These are phyloP conservation scores for Xerocomus potaroensis DNA, from an alignment of 768 basidiomycete genomes.

Conservation along the genomic window DNA sequence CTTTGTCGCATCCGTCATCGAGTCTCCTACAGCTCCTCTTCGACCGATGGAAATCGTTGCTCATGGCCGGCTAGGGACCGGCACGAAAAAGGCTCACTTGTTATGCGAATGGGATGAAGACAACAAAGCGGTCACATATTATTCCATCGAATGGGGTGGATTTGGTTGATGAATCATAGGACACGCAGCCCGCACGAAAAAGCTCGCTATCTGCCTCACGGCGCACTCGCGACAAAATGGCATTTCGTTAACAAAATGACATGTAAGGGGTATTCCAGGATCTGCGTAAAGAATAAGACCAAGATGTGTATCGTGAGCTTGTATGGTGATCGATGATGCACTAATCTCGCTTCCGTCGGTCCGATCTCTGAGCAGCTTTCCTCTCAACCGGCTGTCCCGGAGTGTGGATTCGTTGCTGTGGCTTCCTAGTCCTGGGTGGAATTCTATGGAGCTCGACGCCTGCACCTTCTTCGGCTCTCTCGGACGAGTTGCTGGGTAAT, in stretches of 20 bases:
- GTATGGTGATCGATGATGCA: conserved; percentile 1
- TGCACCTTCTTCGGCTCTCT: conserved; percentile 60
- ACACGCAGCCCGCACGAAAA: background rate
- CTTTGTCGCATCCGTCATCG: conserved; percentile 80
- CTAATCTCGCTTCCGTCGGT: conserved; percentile 47
- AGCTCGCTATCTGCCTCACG: background rate
- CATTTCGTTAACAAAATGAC: conserved; percentile 6
- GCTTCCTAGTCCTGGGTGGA: conserved; percentile 6
- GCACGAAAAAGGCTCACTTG: conserved; percentile 94
- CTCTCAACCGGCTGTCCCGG: conserved; percentile 11
- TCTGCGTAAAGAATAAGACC: conserved; percentile 14
- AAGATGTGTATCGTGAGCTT: conserved; percentile 6
- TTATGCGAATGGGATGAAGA: conserved; percentile 85
- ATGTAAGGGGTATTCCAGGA: conserved; percentile 13
- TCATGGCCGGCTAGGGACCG: conserved; percentile 92
- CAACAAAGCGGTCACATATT: conserved; percentile 60
- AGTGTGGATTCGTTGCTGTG: conserved; percentile 5
- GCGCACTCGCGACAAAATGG: background rate
- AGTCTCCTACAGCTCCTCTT: conserved; percentile 55
- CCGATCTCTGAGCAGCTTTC: conserved; percentile 30
- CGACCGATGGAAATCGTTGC: conserved; percentile 93
- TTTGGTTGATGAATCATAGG: conserved; percentile 58
- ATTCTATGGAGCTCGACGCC: conserved; percentile 27
- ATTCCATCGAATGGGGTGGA: conserved; percentile 87
- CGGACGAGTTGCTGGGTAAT: conserved; percentile 46